Evolutionary conservation across 805 yeast genomes (phyloP).

Genomic region (Tetrapisispora namnaoensis): DNA sequence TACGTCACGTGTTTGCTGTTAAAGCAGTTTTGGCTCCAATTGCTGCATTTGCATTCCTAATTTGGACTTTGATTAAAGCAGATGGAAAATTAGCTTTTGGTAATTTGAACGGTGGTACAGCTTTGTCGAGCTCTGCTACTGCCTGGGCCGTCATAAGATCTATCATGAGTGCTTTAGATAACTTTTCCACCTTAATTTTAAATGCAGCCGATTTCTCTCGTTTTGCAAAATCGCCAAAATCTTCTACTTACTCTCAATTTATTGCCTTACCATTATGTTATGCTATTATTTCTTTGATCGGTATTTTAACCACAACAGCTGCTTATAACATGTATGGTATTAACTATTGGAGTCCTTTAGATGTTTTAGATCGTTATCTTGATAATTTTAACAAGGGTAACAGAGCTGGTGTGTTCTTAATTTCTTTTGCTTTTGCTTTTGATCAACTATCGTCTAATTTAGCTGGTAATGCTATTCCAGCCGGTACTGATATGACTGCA

Average conservation of each 20-base stretch:
- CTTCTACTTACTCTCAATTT: slow-evolving; percentile 48
- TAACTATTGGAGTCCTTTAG: slow-evolving; percentile 78
- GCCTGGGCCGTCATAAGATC: slow-evolving; percentile 79
- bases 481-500: slow-evolving; percentile 66
- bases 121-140: slow-evolving; percentile 41
- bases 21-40: slow-evolving; percentile 73
- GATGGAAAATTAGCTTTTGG: slow-evolving; percentile 42
- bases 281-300: slow-evolving; percentile 73
- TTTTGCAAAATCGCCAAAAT: slow-evolving; percentile 51
- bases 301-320: slow-evolving; percentile 76
- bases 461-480: slow-evolving; percentile 60
- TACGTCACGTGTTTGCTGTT: slow-evolving; percentile 74
- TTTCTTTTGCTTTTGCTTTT: slow-evolving; percentile 57
- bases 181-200: slow-evolving; percentile 79
- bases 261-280: slow-evolving; percentile 68
- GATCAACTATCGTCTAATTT: slow-evolving; percentile 76
- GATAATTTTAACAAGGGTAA: slow-evolving; percentile 43
- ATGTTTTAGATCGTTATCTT: slow-evolving; percentile 57
- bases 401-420: slow-evolving; percentile 72
- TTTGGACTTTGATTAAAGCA: slow-evolving; percentile 78
- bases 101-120: slow-evolving; percentile 12
- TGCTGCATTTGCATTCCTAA: slow-evolving; percentile 73
- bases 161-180: slow-evolving; percentile 71
- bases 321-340: slow-evolving; percentile 56
- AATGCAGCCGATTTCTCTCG: slow-evolving; percentile 88